Evolutionary conservation across 176 grass and related monocot genomes (phyloP), one percentile per base, ranked within the genome.

Genomic region (Metroxylon sagu): DNA sequence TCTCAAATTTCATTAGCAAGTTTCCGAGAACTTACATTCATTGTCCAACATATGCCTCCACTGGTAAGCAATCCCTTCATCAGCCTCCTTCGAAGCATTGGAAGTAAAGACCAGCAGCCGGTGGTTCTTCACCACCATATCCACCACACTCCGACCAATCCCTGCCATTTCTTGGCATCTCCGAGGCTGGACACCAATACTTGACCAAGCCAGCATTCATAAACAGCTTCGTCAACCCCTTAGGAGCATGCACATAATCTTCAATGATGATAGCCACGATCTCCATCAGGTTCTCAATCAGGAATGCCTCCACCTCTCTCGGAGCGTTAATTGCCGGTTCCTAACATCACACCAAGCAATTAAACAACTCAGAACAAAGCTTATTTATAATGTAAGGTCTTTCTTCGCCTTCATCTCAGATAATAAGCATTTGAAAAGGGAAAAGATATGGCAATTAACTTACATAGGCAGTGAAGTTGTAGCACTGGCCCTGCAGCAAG

Each of bases 11-110:
- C 31, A 2, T 10, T 2, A 35, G 31, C 6, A 35, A 35, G 31
- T 29, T 50, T 30, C 8, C 5, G 30, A 49, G 17, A 54, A 77
- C 80, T 88, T 83, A 97, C 92, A 35, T 53, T 97, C 92, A 78
- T 97, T 97, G 55, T 97, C 92, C 79, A 97, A 59, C 81, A 91
- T 78, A 65, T 97, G 85, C 19, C 67, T 75, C 92, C 92, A 97
- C 16, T 97, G 92, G 59, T 85, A 91, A 48, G 92, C 81, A 64
- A 97, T 97, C 61, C 84, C 92, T 69, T 91, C 92, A 16, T 30
- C 91, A 54, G 87, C 80, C 74, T 97, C 87, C 59, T 97, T 97
- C 3, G 80, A 91, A 77, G 84, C 16, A 84, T 91, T 79, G 7
- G 87, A 97, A 62, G 86, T 91, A 64, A 91, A 97, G 27, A 97